Percentiles rank a stretch among this genome's conserved stretches.
Conservation (phyloP, 768 basidiomycete genomes). For the Pholiota molesta region DNA sequence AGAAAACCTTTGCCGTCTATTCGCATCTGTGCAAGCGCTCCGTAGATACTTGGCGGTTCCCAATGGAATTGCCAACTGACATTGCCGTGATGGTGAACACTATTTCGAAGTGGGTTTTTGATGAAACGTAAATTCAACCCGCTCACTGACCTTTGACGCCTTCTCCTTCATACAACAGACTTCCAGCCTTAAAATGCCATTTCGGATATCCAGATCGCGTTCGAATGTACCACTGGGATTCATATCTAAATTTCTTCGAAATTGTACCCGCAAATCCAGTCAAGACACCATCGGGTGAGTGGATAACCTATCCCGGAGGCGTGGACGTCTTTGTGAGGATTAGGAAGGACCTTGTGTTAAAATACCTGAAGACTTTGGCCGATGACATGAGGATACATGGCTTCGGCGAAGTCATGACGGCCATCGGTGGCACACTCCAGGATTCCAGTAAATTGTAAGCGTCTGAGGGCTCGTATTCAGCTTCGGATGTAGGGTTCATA, state of each 20-base stretch:
- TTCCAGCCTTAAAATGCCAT: background rate
- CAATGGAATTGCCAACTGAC: background rate
- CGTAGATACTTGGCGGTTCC: background rate
- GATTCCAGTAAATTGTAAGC: no score
- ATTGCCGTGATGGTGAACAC: background rate
- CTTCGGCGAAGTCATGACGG: background rate
- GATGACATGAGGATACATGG: background rate
- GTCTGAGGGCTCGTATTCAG: no score
- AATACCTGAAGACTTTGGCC: background rate
- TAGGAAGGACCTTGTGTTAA: background rate
- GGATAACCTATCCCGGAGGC: background rate
- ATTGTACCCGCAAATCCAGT: background rate
- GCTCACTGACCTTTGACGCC: no score
- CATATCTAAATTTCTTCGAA: background rate
- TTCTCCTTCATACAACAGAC: background rate
- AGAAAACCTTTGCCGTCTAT: background rate
- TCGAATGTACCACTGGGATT: background rate
- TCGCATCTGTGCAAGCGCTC: background rate
- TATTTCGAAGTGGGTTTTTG: background rate
- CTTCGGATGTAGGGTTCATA: no score
- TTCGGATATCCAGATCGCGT: background rate
- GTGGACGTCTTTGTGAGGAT: background rate
- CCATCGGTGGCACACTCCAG: background rate
- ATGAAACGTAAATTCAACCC: no score
- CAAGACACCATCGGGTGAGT: background rate